Evolutionary conservation across 495 filamentous ascomycete species (phyloP).

Genomic region (Penicillium bialowiezense): DNA sequence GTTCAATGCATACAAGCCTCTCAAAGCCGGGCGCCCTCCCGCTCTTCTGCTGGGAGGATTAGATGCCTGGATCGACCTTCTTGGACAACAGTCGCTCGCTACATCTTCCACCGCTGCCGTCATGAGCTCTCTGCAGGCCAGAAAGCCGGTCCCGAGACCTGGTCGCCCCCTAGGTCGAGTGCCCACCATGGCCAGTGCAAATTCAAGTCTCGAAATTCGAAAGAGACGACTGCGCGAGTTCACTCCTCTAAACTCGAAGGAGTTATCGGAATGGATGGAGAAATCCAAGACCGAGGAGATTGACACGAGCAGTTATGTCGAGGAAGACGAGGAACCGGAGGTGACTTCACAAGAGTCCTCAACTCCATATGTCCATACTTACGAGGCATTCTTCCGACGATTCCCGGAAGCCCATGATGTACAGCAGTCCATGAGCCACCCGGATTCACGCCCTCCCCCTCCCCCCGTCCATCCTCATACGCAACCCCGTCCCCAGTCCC

Average conservation of each 20-base stretch:
- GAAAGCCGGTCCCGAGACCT: conserved; percentile 32
- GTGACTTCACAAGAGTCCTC: conserved; percentile 31
- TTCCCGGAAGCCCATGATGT: conserved; percentile 69
- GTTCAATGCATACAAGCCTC: conserved; percentile 73
- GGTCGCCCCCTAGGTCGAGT: conserved; percentile 50
- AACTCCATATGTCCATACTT: conserved; percentile 50
- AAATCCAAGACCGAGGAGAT: conserved; percentile 54
- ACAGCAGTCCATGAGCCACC: conserved; percentile 73
- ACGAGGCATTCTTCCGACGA: conserved; percentile 78
- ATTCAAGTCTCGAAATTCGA: conserved; percentile 51
- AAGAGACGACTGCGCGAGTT: conserved; percentile 57
- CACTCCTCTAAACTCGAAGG: conserved; percentile 58
- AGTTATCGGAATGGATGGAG: conserved; percentile 59
- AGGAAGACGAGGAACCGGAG: conserved; percentile 41
- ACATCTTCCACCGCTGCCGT: conserved; percentile 54
- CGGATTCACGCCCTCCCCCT: conserved; percentile 23
- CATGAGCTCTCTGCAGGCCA: conserved; percentile 43
- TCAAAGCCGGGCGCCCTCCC: conserved; percentile 60
- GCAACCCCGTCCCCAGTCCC: background rate
- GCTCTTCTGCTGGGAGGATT: conserved; percentile 79
- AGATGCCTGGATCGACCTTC: conserved; percentile 76
- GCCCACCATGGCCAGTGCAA: conserved; percentile 50
- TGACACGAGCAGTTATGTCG: conserved; percentile 41
- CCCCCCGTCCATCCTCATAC: background rate
- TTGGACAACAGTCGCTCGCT: conserved; percentile 67